Evolutionary conservation across 2,329 filamentous ascomycete species (phyloP), one percentile per base, ranked within the genome.

Genomic region (Drechmeria coniospora): DNA sequence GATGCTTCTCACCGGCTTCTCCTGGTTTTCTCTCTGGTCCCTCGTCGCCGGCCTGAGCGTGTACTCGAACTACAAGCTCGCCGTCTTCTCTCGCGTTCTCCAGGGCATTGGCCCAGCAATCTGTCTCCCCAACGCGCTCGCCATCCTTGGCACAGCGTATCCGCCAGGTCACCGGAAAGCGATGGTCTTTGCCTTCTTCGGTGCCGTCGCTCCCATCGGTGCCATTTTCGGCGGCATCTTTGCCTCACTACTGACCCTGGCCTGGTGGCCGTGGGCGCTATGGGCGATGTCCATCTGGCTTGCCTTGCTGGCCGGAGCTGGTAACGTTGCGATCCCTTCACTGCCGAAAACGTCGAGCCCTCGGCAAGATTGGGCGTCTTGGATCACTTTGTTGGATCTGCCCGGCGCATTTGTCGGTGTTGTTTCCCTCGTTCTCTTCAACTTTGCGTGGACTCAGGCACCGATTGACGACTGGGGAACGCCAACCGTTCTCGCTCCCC

Each of bases 371-470:
- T 29, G 31, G 24, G 32, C 35, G 21, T 39, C 36, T 3, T 45
- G 43, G 18, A 27, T 49, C 4, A 31, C 35, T 1, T 44, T 49
- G 8, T 44, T 63, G 4, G 61, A 64, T 21, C 31, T 60, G 6
- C 46, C 47, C 0, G 59, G 57, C 1, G 53, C 51, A 0, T 18
- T 50, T 1, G 39, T 50, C 1, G 72, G 73, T 1, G 56, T 77
- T 12, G 51, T 55, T 0, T 63, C 62, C 0, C 51, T 79, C 15
- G 55, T 75, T 0, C 53, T 79, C 12, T 60, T 79, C 49, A 77
- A 76, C 43, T 68, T 79, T 38, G 67, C 72, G 1, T 77, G 70
- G 68, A 78, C 74, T 32, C 71, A 79, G 41, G 72, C 67, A 0
- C 62, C 68, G 0, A 54, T 68, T 0, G 64, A 60, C 2, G 69